Evolutionary conservation across 345 rosid genomes (phyloP).

Genomic region (Corymbia maculata): DNA sequence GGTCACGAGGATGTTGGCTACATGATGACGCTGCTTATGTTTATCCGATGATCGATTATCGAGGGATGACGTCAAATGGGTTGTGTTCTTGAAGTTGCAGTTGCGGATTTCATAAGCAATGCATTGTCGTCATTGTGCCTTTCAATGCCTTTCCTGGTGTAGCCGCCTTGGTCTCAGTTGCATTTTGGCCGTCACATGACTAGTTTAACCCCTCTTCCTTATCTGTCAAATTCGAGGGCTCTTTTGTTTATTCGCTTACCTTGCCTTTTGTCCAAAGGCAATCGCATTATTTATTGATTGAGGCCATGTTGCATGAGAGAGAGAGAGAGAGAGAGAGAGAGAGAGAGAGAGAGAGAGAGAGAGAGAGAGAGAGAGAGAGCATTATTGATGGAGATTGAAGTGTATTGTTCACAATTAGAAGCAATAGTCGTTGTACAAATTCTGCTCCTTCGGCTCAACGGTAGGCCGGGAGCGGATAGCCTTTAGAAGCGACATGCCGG

Average conservation of each 20-base stretch:
- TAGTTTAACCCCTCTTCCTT: slow-evolving; percentile 6
- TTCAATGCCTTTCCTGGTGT: background rate
- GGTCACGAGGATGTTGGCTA: background rate
- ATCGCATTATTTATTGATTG: slow-evolving; percentile 1
- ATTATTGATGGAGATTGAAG: background rate
- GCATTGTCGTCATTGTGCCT: slow-evolving; percentile 9
- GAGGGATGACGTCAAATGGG: background rate
- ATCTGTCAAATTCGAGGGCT: background rate
- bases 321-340: background rate
- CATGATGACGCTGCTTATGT: no score
- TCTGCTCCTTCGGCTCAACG: background rate
- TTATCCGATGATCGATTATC: no score
- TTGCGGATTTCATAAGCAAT: background rate
- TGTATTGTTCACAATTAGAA: background rate
- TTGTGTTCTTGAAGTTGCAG: background rate
- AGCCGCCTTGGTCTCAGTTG: slow-evolving; percentile 36
- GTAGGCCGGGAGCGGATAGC: background rate
- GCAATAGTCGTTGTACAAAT: background rate
- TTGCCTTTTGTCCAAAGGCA: background rate
- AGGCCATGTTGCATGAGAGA: slow-evolving; percentile 6
- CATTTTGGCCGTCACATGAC: slow-evolving; percentile 26
- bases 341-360: background rate
- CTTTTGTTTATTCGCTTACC: background rate
- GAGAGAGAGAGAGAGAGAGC: background rate
- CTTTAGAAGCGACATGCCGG: background rate